A percentile compares a stretch with the other conserved stretches of the same genome.
phyloP scores from a whole-genome alignment of 2,329 filamentous ascomycete species.

The Cordyceps javanica region DNA sequence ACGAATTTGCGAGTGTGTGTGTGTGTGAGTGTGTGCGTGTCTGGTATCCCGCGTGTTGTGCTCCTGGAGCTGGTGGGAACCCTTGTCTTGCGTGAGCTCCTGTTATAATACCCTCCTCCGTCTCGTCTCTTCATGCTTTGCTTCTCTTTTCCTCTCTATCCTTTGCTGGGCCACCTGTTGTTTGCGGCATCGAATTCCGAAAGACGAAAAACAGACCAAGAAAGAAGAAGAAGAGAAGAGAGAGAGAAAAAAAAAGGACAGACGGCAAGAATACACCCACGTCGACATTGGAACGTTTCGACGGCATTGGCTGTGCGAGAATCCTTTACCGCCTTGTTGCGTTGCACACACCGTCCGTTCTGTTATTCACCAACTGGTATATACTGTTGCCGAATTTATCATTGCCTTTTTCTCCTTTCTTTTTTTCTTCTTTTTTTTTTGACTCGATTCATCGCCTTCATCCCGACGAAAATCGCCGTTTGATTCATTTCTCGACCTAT shows the following conservation, averaged over 20 bases:
- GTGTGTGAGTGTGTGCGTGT: too few species aligned
- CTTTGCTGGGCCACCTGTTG: background rate
- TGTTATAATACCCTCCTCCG: conserved; percentile 8
- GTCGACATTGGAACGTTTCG: background rate
- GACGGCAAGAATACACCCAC: background rate
- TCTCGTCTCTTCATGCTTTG: background rate
- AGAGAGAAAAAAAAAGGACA: too few species aligned
- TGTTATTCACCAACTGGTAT: conserved; percentile 4
- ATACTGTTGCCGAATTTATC: conserved; percentile 10
- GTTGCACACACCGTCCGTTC: too few species aligned
- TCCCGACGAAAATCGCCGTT: too few species aligned
- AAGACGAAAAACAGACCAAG: background rate
- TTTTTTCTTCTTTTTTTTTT: background rate
- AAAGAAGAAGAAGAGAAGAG: too few species aligned
- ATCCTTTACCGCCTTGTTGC: background rate
- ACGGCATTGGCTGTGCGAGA: background rate
- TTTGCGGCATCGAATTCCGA: background rate
- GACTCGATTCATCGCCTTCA: too few species aligned
- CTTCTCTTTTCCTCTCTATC: conserved; percentile 7
- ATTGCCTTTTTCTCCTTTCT: background rate
- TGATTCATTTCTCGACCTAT: too few species aligned
- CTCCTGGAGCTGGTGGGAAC: conserved; percentile 1
- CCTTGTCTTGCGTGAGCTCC: background rate
- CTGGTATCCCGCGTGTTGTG: background rate
- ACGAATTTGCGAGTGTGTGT: too few species aligned